Percentiles rank a stretch among this genome's conserved stretches.
phyloP scores from a whole-genome alignment of 352 stramenopile genomes.

The Globisporangium radiosum region DNA sequence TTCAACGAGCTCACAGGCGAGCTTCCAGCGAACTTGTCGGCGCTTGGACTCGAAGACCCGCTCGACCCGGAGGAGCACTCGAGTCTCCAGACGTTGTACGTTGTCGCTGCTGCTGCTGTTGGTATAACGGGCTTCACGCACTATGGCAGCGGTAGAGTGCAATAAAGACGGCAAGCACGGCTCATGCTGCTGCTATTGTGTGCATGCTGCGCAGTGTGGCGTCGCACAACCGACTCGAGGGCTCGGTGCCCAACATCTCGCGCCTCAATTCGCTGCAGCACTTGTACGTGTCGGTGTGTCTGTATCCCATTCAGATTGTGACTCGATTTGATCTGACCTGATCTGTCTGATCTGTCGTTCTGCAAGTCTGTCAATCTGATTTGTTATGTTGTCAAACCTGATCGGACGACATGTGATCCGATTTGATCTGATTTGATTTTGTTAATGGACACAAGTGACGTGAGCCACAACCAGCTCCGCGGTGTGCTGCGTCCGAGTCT shows the following conservation, averaged over 20 bases:
- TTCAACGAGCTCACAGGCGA: conserved; percentile 38
- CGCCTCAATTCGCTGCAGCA: conserved; percentile 35
- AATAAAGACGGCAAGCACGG: background rate
- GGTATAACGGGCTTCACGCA: too few species aligned
- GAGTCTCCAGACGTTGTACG: conserved; percentile 36
- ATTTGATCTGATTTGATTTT: too few species aligned
- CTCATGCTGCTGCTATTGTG: too few species aligned
- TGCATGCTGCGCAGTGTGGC: conserved; percentile 25
- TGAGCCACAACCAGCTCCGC: conserved; percentile 26
- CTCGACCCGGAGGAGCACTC: conserved; percentile 48
- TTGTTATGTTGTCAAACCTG: too few species aligned
- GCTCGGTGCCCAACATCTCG: conserved; percentile 29
- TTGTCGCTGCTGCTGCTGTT: background rate
- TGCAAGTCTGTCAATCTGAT: too few species aligned
- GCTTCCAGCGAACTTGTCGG: conserved; percentile 27
- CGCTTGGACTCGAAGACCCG: conserved; percentile 39
- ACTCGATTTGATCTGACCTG: too few species aligned
- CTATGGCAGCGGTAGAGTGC: too few species aligned
- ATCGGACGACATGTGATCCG: too few species aligned
- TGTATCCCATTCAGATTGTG: too few species aligned
- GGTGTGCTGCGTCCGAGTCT: conserved; percentile 14
- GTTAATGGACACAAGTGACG: conserved; percentile 14
- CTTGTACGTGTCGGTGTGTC: conserved; percentile 33
- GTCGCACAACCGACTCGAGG: conserved; percentile 37
- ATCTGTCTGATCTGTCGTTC: too few species aligned